Conservation (phyloP, 129 eudicot genomes). For the sunflower (Helianthus annuus) region HanXRQr2.0-SUNRISE NC_035441.2:125504943-125505442, state of each 20-base stretch:
- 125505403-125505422: slow-evolving; percentile 30
- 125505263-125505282: slow-evolving; percentile 39
- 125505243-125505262: slow-evolving; percentile 29
- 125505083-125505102: slow-evolving; percentile 21
- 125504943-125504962: too few relatives aligned
- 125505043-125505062: slow-evolving; percentile 15
- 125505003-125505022: too few relatives aligned
- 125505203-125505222: slow-evolving; percentile 39
- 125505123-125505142: slow-evolving; percentile 46
- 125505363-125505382: slow-evolving; percentile 34
- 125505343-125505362: slow-evolving; percentile 27
- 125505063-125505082: slow-evolving; percentile 10
- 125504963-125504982: neutral
- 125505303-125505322: slow-evolving; percentile 33
- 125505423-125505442: slow-evolving; percentile 30
- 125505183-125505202: slow-evolving; percentile 39
- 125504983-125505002: slow-evolving; percentile 11
- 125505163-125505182: slow-evolving; percentile 20
- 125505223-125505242: slow-evolving; percentile 33
- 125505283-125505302: slow-evolving; percentile 31
- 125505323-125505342: slow-evolving; percentile 32
- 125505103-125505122: slow-evolving; percentile 23
- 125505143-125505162: slow-evolving; percentile 38
- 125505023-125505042: neutral
- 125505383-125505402: slow-evolving; percentile 40